Evolutionary conservation across 2,329 filamentous ascomycete genomes (phyloP).

Genomic region (Apiospora pterosperma): DNA sequence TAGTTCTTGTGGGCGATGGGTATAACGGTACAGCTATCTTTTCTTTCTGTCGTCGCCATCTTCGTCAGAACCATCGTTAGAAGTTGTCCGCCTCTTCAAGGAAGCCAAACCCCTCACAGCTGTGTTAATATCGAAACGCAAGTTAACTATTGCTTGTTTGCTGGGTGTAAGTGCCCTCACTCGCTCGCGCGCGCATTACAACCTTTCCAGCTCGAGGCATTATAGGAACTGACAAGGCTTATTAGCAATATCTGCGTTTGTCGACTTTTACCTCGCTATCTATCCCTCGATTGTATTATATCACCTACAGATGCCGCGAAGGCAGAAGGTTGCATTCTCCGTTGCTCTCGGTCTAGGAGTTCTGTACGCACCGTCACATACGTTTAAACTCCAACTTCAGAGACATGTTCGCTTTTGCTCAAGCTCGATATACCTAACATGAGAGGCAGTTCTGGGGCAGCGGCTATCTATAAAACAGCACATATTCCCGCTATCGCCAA

Average conservation of each 20-base stretch:
- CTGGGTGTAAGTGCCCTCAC: background rate
- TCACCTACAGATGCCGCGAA: slow-evolving; percentile 30
- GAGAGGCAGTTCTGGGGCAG: slow-evolving; percentile 8
- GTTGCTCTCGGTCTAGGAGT: too few species aligned
- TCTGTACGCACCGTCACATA: too few species aligned
- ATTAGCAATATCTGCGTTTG: slow-evolving; percentile 31
- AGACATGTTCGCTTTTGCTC: slow-evolving; percentile 8
- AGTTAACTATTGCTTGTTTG: slow-evolving; percentile 13
- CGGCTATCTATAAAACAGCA: slow-evolving; percentile 14
- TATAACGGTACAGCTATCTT: too few species aligned
- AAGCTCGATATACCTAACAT: background rate
- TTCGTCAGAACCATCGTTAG: background rate
- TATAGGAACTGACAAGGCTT: background rate
- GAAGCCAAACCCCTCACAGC: background rate
- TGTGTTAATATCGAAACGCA: background rate
- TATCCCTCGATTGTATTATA: slow-evolving; percentile 36
- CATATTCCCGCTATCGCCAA: slow-evolving; percentile 9
- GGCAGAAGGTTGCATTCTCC: slow-evolving; percentile 21
- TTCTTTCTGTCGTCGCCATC: background rate
- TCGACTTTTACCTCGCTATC: slow-evolving; percentile 39
- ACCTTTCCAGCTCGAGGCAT: too few species aligned
- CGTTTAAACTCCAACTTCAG: slow-evolving; percentile 22
- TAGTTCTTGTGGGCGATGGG: slow-evolving; percentile 17
- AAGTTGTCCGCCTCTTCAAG: too few species aligned
- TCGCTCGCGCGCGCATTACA: too few species aligned